phyloP scores from a whole-genome alignment of 345 rosid species.

The Turritis glabra region DNA sequence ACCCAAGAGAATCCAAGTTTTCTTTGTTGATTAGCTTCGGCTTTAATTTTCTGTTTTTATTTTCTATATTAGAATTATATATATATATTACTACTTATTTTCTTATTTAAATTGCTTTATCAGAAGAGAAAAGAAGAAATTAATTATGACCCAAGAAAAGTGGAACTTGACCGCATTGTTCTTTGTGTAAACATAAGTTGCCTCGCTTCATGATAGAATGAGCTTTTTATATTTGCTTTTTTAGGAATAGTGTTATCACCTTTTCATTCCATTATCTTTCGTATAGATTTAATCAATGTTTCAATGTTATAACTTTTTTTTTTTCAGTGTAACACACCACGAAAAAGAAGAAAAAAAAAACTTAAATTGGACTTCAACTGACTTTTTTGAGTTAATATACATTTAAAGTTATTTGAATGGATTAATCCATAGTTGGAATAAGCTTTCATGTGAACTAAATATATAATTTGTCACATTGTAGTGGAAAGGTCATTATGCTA shows the following conservation, averaged over 20 bases:
- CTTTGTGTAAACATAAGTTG: conserved; percentile 42
- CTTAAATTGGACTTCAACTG: background rate
- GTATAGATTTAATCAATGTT: background rate
- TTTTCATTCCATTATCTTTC: conserved; percentile 33
- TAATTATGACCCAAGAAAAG: conserved; percentile 39
- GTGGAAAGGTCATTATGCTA: conserved; percentile 40
- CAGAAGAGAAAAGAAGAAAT: background rate
- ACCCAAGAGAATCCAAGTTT: conserved; percentile 42
- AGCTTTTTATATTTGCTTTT: conserved; percentile 30
- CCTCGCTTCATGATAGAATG: conserved; percentile 38
- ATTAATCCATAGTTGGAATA: conserved; percentile 9
- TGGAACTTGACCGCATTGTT: conserved; percentile 46
- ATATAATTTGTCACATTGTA: conserved; percentile 24
- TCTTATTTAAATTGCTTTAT: conserved; percentile 5
- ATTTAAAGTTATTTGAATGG: background rate
- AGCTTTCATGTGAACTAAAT: conserved; percentile 5
- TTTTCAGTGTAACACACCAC: background rate
- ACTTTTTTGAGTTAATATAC: background rate
- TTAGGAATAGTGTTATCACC: conserved; percentile 14
- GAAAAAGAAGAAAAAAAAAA: background rate
- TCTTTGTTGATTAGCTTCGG: conserved; percentile 40
- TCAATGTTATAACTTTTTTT: background rate
- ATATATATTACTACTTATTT: conserved; percentile 1
- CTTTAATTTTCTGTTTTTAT: conserved; percentile 4
- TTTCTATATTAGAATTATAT: conserved; percentile 8